phyloP scores from a whole-genome alignment of 1,139 yeast genomes.

The Sugiyamaella paludigena region DNA sequence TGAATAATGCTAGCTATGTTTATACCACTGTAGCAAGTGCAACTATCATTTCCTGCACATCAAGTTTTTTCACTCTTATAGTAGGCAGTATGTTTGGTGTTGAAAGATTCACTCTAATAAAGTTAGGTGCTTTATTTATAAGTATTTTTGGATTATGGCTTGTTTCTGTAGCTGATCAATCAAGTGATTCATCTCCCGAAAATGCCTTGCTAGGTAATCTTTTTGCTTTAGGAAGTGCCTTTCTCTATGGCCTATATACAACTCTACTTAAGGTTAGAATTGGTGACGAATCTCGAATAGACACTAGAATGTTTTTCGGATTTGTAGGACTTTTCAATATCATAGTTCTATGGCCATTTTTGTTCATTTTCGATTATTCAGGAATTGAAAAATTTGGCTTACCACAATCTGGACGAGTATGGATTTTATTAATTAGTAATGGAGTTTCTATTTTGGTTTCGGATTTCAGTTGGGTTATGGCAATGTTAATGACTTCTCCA shows the following conservation, averaged over 20 bases:
- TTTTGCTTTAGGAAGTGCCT: constrained; percentile 78
- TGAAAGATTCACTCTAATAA: constrained; percentile 63
- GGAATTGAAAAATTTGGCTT: constrained; percentile 68
- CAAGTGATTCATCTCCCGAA: constrained; percentile 37
- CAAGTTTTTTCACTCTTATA: constrained; percentile 85
- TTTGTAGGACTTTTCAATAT: constrained; percentile 86
- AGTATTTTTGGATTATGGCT: constrained; percentile 78
- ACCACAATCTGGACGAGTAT: constrained; percentile 56
- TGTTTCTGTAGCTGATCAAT: constrained; percentile 58
- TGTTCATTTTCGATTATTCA: constrained; percentile 58
- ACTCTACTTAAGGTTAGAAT: constrained; percentile 74
- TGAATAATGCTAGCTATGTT: constrained; percentile 80
- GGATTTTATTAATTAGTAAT: constrained; percentile 58
- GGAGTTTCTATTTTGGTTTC: constrained; percentile 77
- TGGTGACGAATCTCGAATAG: constrained; percentile 66
- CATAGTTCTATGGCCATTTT: constrained; percentile 77
- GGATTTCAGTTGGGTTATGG: constrained; percentile 94
- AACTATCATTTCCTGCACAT: constrained; percentile 85
- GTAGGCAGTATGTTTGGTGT: constrained; percentile 73
- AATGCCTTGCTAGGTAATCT: constrained; percentile 67
- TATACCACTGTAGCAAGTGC: constrained; percentile 93
- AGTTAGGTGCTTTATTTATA: constrained; percentile 64
- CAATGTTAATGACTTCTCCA: constrained; percentile 89
- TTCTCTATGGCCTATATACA: constrained; percentile 88
- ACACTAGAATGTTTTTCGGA: constrained; percentile 88